These are phyloP conservation scores for Cladorrhinum sp. DNA, from an alignment of 2,329 filamentous ascomycete genomes.

Conservation along the genomic window DNA sequence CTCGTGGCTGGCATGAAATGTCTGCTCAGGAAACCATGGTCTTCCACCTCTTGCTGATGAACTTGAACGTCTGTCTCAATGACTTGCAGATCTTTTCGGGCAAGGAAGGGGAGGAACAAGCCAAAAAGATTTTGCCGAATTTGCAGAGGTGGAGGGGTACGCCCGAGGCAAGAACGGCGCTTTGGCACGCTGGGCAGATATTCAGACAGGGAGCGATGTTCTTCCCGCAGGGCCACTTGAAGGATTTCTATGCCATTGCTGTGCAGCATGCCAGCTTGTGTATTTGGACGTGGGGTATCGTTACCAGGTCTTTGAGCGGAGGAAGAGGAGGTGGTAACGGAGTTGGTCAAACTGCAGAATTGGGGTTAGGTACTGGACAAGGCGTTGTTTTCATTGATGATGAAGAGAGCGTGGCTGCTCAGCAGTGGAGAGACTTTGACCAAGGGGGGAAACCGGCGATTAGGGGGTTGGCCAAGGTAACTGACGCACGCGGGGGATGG, in stretches of 20 bases:
- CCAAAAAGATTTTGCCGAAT: conserved; percentile 55
- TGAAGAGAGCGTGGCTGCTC: conserved; percentile 48
- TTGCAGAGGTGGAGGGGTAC: conserved; percentile 59
- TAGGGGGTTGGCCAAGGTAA: conserved; percentile 33
- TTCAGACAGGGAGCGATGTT: conserved; percentile 54
- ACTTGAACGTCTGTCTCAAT: conserved; percentile 62
- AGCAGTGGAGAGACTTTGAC: conserved; percentile 56
- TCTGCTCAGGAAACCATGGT: conserved; percentile 47
- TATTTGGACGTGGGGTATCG: conserved; percentile 67
- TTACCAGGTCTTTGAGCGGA: conserved; percentile 43
- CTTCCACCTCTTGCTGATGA: conserved; percentile 58
- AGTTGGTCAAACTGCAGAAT: background rate
- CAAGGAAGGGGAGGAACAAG: conserved; percentile 65
- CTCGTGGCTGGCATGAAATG: conserved; percentile 42
- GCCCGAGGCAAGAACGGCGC: conserved; percentile 53
- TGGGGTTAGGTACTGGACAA: conserved; percentile 25
- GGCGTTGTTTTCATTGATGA: conserved; percentile 53
- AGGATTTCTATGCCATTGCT: conserved; percentile 65
- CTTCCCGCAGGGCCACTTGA: conserved; percentile 52
- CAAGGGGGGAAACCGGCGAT: conserved; percentile 52
- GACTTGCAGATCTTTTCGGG: conserved; percentile 67
- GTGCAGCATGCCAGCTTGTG: conserved; percentile 67
- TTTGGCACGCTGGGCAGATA: conserved; percentile 68
- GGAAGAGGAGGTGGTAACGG: conserved; percentile 9
- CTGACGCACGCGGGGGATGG: conserved; percentile 8